Percentiles rank a stretch among this genome's conserved stretches.
Conservation (phyloP, 805 yeast species). For the Lipomyces starkeyi region DNA sequence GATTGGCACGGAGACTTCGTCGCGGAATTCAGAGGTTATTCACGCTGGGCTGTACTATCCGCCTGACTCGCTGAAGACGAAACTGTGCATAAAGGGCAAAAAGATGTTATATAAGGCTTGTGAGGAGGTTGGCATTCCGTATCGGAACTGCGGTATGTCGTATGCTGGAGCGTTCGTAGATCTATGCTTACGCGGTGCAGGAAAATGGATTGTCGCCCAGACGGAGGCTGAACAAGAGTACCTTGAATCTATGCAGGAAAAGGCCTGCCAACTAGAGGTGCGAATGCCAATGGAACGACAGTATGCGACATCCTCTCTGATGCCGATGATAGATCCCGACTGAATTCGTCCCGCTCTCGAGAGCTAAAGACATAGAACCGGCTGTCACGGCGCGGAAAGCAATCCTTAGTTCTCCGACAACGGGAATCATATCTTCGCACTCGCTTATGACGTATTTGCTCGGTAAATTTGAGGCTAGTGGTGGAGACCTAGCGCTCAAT, state of each 20-base stretch:
- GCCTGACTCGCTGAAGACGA: constrained; percentile 64
- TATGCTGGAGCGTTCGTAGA: neutral
- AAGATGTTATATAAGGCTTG: constrained; percentile 61
- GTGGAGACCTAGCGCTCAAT: constrained; percentile 68
- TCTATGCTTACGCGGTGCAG: constrained; percentile 19
- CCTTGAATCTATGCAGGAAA: constrained; percentile 58
- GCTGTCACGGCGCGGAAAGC: constrained; percentile 66
- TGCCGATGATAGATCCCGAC: constrained; percentile 53
- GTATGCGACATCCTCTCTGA: neutral
- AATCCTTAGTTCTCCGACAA: constrained; percentile 73
- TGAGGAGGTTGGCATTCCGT: constrained; percentile 58
- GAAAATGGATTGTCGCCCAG: constrained; percentile 86
- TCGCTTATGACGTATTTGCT: constrained; percentile 67
- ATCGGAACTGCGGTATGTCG: constrained; percentile 65
- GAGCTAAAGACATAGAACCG: constrained; percentile 64
- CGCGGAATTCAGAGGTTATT: constrained; percentile 91
- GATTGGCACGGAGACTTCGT: constrained; percentile 80
- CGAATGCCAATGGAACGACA: neutral
- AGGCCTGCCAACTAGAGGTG: constrained; percentile 47
- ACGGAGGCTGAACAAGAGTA: constrained; percentile 64
- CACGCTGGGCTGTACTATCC: constrained; percentile 93
- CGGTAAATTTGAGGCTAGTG: constrained; percentile 59
- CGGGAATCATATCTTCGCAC: constrained; percentile 87
- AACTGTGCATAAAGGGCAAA: constrained; percentile 78
- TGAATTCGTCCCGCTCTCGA: constrained; percentile 55